A percentile compares a stretch with the other conserved stretches of the same genome.
Evolutionary conservation across 352 stramenopile genomes (phyloP).

Genomic region (Phytophthora crassamura): DNA sequence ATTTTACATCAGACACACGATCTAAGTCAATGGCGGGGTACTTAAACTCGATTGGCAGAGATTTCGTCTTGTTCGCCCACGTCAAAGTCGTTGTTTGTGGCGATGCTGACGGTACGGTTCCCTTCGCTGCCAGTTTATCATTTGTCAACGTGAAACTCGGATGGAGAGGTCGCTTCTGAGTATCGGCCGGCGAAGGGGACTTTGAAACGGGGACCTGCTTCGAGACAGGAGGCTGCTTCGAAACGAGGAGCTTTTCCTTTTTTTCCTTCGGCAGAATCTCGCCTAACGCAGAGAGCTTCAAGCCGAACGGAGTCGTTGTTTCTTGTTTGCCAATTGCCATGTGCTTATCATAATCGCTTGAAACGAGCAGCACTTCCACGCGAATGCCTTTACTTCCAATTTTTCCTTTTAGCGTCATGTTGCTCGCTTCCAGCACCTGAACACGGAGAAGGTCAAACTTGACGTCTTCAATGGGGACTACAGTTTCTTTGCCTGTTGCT

Average conservation of each 20-base stretch:
- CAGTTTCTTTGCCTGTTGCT: no score
- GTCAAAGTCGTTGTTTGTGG: conserved; percentile 1
- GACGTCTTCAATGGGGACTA: conserved; percentile 32
- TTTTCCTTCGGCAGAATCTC: conserved; percentile 51
- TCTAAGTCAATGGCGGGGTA: conserved; percentile 52
- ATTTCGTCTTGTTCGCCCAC: conserved; percentile 5
- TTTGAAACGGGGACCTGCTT: no score
- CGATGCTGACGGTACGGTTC: no score
- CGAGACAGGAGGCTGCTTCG: no score
- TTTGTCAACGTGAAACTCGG: neutral
- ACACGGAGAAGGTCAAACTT: conserved; percentile 56
- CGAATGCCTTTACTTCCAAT: conserved; percentile 34
- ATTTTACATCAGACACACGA: conserved; percentile 45
- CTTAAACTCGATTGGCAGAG: conserved; percentile 35
- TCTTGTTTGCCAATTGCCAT: conserved; percentile 17
- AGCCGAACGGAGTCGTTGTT: conserved; percentile 47
- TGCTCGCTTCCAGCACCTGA: conserved; percentile 53
- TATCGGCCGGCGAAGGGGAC: no score
- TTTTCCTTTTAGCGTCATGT: conserved; percentile 52
- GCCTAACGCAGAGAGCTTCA: conserved; percentile 44
- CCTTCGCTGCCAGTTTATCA: neutral
- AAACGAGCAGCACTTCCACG: conserved; percentile 57
- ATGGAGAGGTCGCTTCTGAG: no score
- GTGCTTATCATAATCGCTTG: conserved; percentile 52
- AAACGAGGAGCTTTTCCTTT: neutral